These are phyloP conservation scores for Immersiella caudata DNA, from an alignment of 495 filamentous ascomycete genomes.

Conservation along the genomic window DNA sequence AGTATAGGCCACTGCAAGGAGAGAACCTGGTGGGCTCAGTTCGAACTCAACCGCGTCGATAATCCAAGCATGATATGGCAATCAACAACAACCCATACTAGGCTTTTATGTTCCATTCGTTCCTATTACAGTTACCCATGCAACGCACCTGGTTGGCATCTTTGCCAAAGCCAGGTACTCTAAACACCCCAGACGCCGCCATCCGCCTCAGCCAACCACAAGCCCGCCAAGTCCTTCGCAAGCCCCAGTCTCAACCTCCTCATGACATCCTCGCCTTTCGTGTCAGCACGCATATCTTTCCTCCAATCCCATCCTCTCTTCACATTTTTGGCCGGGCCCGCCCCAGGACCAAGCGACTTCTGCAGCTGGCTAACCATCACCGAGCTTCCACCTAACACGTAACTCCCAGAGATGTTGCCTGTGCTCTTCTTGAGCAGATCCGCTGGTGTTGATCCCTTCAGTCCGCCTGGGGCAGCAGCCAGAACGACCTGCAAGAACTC, in stretches of 20 bases:
- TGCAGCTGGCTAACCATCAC: constrained; percentile 68
- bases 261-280: constrained; percentile 68
- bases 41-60: too few species aligned
- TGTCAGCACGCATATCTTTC: constrained; percentile 57
- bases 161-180: neutral
- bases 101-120: constrained; percentile 8
- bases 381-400: constrained; percentile 69
- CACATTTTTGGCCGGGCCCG: constrained; percentile 42
- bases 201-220: constrained; percentile 63
- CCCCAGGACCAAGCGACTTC: constrained; percentile 43
- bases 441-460: constrained; percentile 58
- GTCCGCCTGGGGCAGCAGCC: constrained; percentile 43
- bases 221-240: constrained; percentile 66
- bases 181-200: constrained; percentile 28
- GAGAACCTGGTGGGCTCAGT: too few species aligned
- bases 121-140: constrained; percentile 9
- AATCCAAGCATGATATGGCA: neutral
- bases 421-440: constrained; percentile 73
- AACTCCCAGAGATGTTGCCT: constrained; percentile 55
- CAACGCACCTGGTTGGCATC: neutral
- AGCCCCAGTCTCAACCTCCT: constrained; percentile 71
- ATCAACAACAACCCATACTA: constrained; percentile 12
- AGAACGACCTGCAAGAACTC: constrained; percentile 66
- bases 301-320: constrained; percentile 89
- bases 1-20: neutral